phyloP scores from a whole-genome alignment of 441 rosid species.

The Jatropha podagrica region DNA sequence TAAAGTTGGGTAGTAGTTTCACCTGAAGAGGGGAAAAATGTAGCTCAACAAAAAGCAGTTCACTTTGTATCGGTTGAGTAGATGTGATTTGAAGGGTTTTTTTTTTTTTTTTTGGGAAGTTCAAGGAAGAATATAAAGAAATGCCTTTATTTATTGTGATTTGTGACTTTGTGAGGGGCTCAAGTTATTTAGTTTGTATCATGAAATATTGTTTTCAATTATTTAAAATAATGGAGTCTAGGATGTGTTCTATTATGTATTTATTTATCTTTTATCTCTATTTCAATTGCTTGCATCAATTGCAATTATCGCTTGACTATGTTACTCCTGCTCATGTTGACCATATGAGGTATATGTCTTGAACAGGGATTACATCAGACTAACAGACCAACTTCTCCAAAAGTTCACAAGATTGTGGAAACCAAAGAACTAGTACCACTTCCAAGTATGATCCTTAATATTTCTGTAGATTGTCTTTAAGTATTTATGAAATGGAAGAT shows the following conservation, averaged over 20 bases:
- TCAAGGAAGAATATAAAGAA: not conserved
- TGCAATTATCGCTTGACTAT: not conserved
- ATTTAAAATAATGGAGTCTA: not conserved
- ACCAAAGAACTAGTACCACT: conserved; percentile 38
- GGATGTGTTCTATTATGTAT: not conserved
- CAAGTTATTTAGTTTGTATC: not conserved
- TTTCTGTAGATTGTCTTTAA: not conserved
- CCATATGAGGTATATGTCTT: conserved; percentile 14
- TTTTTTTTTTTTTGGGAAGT: too few species aligned
- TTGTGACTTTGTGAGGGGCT: too few species aligned
- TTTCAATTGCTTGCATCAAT: not conserved
- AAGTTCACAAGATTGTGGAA: conserved; percentile 43
- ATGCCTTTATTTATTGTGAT: not conserved
- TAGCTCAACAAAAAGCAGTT: not conserved
- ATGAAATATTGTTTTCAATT: not conserved
- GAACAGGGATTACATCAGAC: conserved; percentile 52
- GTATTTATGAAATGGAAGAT: not conserved
- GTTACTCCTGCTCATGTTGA: not conserved
- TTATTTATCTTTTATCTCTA: not conserved
- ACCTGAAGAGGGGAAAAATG: not conserved
- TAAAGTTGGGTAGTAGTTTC: not conserved
- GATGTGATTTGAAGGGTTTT: not conserved
- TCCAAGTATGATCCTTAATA: conserved; percentile 44
- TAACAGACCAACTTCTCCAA: conserved; percentile 43
- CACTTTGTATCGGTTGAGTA: not conserved